phyloP scores from a whole-genome alignment of 306 rosid genomes.

The Argentina anserina region DNA sequence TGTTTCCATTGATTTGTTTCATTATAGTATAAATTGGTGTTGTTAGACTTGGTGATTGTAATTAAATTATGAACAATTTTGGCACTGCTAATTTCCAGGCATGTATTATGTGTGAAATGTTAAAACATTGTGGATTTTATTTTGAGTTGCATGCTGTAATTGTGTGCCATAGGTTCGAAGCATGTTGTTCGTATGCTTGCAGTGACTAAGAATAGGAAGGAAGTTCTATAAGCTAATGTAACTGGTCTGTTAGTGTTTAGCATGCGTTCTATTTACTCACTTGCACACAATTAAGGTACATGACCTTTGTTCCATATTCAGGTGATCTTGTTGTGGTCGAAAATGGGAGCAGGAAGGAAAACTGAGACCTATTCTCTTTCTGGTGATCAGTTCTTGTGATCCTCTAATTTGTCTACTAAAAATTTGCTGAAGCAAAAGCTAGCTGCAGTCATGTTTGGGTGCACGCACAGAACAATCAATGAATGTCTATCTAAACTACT shows the following conservation, averaged over 20 bases:
- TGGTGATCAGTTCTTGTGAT: conserved; percentile 2
- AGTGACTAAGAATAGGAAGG: neutral
- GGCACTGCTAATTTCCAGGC: neutral
- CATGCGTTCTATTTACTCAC: neutral
- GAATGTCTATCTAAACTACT: conserved; percentile 74
- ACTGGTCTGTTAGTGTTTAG: neutral
- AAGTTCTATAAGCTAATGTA: neutral
- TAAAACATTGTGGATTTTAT: neutral
- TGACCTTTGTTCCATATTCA: conserved; percentile 1
- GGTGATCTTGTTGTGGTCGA: conserved; percentile 26
- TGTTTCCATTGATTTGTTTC: neutral
- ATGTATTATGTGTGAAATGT: neutral
- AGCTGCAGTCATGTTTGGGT: conserved; percentile 90
- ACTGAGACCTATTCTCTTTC: conserved; percentile 20
- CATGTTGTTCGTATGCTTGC: neutral
- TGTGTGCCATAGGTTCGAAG: neutral
- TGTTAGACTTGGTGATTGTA: neutral
- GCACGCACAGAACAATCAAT: conserved; percentile 52
- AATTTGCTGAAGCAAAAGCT: conserved; percentile 60
- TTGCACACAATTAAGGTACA: neutral
- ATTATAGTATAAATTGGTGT: neutral
- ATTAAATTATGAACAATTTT: neutral
- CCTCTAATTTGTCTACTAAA: conserved; percentile 24
- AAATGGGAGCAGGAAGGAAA: conserved; percentile 53
- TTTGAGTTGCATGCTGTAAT: neutral